Percentiles rank a stretch among this genome's conserved stretches.
phyloP scores from a whole-genome alignment of 73 alveolate genomes.

The Paramecium primaurelia region DNA sequence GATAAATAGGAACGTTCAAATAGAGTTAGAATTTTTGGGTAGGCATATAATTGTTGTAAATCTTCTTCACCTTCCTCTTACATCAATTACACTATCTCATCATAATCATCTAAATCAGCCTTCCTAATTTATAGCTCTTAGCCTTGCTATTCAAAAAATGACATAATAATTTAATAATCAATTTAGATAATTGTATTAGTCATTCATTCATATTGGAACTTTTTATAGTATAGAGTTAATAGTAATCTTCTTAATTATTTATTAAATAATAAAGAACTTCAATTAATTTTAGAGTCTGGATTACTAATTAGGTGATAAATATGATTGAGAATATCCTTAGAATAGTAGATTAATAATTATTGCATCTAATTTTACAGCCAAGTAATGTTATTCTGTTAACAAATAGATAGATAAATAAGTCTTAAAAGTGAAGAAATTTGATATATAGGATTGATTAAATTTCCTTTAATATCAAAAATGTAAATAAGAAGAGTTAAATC shows the following conservation, averaged over 20 bases:
- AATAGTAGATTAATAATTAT: too few species aligned
- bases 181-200: not conserved
- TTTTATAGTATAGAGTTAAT: too few species aligned
- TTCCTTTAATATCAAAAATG: not conserved
- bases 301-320: not conserved
- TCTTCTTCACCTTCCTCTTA: constrained; percentile 52
- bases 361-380: not conserved
- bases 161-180: not conserved
- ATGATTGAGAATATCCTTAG: not conserved
- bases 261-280: not conserved
- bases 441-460: not conserved
- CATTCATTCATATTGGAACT: not conserved
- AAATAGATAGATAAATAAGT: not conserved
- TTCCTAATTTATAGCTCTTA: constrained; percentile 20
- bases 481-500: not conserved
- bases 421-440: not conserved
- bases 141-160: constrained; percentile 30
- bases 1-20: constrained; percentile 82
- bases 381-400: not conserved
- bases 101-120: constrained; percentile 40
- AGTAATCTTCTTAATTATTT: not conserved
- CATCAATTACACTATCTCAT: not conserved
- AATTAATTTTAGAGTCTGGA: too few species aligned
- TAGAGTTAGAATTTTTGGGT: constrained; percentile 76
- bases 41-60: constrained; percentile 58